A percentile compares a stretch with the other conserved stretches of the same genome.
Evolutionary conservation across 2,329 filamentous ascomycete genomes (phyloP).

Genomic region (Cryphonectria nitschkei): DNA sequence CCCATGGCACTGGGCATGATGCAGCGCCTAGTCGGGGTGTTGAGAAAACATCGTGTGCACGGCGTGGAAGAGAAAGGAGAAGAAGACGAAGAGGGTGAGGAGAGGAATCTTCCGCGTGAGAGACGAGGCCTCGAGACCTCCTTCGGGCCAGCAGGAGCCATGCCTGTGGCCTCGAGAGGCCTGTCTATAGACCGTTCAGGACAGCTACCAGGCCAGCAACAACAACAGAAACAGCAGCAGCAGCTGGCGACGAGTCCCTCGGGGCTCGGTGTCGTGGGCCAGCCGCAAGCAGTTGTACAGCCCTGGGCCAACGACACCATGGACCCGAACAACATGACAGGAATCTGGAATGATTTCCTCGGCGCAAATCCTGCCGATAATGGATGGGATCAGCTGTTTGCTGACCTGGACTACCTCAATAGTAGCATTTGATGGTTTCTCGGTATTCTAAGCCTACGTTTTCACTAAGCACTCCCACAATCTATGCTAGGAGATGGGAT

Average conservation of each 20-base stretch:
- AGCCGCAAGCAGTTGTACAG: background rate
- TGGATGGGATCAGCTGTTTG: constrained; percentile 32
- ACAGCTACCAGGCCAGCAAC: background rate
- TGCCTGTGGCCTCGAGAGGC: background rate
- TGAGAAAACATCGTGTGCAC: constrained; percentile 25
- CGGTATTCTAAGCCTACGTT: no score
- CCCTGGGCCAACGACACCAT: constrained; percentile 6
- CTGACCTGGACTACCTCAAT: constrained; percentile 25
- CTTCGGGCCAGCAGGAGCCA: background rate
- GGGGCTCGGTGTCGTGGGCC: background rate
- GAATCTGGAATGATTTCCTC: constrained; percentile 27
- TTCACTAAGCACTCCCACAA: no score
- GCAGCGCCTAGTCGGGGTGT: constrained; percentile 24
- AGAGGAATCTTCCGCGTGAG: background rate
- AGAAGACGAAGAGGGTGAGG: background rate
- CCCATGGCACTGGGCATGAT: constrained; percentile 29
- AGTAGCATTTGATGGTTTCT: background rate
- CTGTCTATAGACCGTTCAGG: background rate
- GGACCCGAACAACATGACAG: constrained; percentile 8
- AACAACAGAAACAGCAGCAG: background rate
- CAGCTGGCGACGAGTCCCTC: background rate
- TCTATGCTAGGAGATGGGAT: no score
- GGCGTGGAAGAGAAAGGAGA: constrained; percentile 1
- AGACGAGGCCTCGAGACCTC: background rate
- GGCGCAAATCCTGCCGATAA: constrained; percentile 17